phyloP scores from a whole-genome alignment of 2,329 filamentous ascomycete species.

The Decorospora gaudefroyi region DNA sequence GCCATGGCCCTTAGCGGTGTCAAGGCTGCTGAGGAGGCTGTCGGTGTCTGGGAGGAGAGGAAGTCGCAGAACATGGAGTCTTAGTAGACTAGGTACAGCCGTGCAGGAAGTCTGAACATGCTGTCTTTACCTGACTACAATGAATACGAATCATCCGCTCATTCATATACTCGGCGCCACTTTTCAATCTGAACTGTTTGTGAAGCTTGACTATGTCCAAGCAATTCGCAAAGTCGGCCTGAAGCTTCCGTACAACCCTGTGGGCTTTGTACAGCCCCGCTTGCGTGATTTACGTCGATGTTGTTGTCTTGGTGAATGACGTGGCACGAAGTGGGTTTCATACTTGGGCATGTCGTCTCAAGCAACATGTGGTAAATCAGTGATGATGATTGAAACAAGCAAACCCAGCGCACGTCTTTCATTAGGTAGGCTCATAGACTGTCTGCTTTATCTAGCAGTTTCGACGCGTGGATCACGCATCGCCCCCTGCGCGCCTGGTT shows the following conservation, averaged over 20 bases:
- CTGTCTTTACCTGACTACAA: slow-evolving; percentile 1
- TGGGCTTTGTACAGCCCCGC: slow-evolving; percentile 3
- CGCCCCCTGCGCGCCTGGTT: slow-evolving; percentile 12
- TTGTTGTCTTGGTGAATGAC: slow-evolving; percentile 3
- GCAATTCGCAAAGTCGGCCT: no score
- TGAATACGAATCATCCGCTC: slow-evolving; percentile 6
- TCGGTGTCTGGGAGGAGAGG: slow-evolving; percentile 75
- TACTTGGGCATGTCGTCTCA: not conserved
- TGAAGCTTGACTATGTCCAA: no score
- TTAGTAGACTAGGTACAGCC: slow-evolving; percentile 4
- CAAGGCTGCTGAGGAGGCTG: slow-evolving; percentile 86
- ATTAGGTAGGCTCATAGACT: no score
- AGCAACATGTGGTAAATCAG: not conserved
- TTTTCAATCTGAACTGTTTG: no score
- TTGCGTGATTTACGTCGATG: slow-evolving; percentile 7
- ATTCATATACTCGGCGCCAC: not conserved
- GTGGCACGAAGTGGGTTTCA: slow-evolving; percentile 3
- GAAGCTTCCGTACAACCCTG: no score
- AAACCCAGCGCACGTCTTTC: not conserved
- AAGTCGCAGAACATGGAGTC: slow-evolving; percentile 73
- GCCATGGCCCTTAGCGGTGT: slow-evolving; percentile 87
- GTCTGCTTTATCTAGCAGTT: slow-evolving; percentile 7
- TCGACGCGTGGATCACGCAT: slow-evolving; percentile 9
- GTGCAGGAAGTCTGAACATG: not conserved
- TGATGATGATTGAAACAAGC: no score